Conservation (phyloP, 495 filamentous ascomycete genomes). For the Hypomontagnella monticulosa region DNA sequence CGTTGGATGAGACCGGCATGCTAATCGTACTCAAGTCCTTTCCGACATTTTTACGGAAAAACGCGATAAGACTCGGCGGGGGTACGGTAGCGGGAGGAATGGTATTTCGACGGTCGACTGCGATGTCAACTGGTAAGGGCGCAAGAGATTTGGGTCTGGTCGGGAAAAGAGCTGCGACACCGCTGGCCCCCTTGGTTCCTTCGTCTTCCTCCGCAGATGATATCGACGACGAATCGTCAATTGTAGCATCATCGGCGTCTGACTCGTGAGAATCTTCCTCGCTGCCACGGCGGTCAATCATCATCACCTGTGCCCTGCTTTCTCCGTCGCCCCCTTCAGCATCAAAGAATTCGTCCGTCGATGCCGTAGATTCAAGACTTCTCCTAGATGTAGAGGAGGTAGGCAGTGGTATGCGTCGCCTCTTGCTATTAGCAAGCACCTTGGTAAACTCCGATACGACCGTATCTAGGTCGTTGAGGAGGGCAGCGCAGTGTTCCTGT, state of each 20-base stretch:
- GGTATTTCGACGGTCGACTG: conserved; percentile 72
- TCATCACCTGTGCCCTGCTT: conserved; percentile 71
- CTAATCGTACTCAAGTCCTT: conserved; percentile 95
- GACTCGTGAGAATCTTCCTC: conserved; percentile 64
- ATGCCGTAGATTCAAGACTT: conserved; percentile 80
- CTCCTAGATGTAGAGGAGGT: conserved; percentile 65
- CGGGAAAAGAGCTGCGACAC: conserved; percentile 69
- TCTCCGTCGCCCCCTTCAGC: conserved; percentile 74
- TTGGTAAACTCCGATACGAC: conserved; percentile 83
- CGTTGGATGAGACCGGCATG: conserved; percentile 97
- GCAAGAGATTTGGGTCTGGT: conserved; percentile 74
- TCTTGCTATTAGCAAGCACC: conserved; percentile 79
- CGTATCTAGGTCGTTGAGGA: conserved; percentile 83
- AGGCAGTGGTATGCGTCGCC: conserved; percentile 69
- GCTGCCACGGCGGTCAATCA: conserved; percentile 72
- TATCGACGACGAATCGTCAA: conserved; percentile 68
- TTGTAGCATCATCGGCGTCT: conserved; percentile 65
- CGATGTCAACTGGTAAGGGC: conserved; percentile 76
- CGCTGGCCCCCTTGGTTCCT: conserved; percentile 53
- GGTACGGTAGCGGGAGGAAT: conserved; percentile 75
- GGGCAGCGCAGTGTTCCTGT: conserved; percentile 78
- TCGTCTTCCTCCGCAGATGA: conserved; percentile 67
- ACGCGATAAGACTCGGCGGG: conserved; percentile 90
- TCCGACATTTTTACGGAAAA: conserved; percentile 96
- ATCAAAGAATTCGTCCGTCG: conserved; percentile 93